Base-by-base conservation (phyloP, 2,329 filamentous ascomycete genomes). In the Teratosphaeria pseudoeucalypti region DNA sequence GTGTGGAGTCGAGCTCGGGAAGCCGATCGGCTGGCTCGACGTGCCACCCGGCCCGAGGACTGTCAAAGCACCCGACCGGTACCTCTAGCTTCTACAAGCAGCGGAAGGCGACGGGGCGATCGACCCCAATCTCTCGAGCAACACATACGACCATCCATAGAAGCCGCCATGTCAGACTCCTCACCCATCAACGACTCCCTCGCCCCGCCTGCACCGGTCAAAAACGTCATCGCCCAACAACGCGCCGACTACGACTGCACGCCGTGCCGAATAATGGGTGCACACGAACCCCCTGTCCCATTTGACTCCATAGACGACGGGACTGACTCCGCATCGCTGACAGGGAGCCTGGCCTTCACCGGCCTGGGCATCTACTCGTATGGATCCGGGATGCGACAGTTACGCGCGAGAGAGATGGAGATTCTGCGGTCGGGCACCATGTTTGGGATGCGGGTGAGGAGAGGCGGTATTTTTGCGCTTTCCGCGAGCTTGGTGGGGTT, bases 311-410 rank as follows among this genome's bases (percentile, higher is more conserved):
- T 27, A n/a, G 55, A 39, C 49, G 29, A 58, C n/a, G 19, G 5
- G 16, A 5, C n/a, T 39, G 16, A 34, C 34, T 58, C 37, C 55
- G n/a, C 16, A 19, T 34, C 5, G 26, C 34, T 47, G 23, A 39
- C 60, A 79, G 77, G 77, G 54, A 75, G 70, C 55, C 72, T 70
- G 53, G 77, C 72, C 0, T 80, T 80, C 66, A 68, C 76, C 47
- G 76, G 76, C 34, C 74, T 79, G 55, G 78, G 78, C 58, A 70
- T 73, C 27, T 79, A 77, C 68, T 76, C 73, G 6, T 79, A 78
- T 66, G 65, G 74, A 39, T 77, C 76, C 2, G 77, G 77, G 5
- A 76, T 76, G 66, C 68, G 71, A 16, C 77, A 79, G 58, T 70
- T 80, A 27, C 68, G 67, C 11, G 66, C 75, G 47, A 72, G 75